Percentiles rank a stretch among this genome's conserved stretches.
Evolutionary conservation across 495 filamentous ascomycete genomes (phyloP).

Genomic region (Lentithecium fluviatile): DNA sequence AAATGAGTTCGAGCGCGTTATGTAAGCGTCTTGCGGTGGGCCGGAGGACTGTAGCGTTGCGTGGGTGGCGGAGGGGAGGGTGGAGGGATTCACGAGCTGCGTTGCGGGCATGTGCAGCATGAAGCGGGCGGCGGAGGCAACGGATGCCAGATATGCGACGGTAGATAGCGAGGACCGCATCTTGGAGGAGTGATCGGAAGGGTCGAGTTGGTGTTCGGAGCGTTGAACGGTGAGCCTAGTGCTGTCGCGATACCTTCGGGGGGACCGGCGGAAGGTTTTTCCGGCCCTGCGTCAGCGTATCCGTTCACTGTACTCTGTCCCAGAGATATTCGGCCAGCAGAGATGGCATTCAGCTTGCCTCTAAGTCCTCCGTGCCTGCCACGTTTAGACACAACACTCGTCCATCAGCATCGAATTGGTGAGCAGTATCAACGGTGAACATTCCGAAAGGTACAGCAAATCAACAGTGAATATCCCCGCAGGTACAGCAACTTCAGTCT

Average conservation of each 20-base stretch:
- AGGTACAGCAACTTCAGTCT: no score
- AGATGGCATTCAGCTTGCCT: no score
- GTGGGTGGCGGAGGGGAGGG: conserved; percentile 66
- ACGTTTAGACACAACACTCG: no score
- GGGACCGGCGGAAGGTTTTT: background rate
- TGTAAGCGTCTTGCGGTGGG: conserved; percentile 52
- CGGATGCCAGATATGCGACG: conserved; percentile 29
- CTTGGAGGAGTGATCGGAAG: background rate
- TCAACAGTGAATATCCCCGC: no score
- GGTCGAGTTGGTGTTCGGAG: background rate
- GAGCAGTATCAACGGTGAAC: no score
- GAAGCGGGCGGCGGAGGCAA: conserved; percentile 42
- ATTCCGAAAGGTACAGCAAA: no score
- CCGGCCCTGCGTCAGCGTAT: background rate
- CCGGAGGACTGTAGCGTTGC: conserved; percentile 62
- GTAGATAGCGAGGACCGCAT: conserved; percentile 16
- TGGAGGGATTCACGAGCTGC: conserved; percentile 53
- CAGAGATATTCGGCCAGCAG: no score
- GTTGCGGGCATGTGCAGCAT: conserved; percentile 39
- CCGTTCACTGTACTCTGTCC: no score
- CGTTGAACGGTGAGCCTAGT: background rate
- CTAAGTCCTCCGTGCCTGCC: no score
- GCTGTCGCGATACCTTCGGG: background rate
- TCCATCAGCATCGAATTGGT: no score
- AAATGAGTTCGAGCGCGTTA: conserved; percentile 67